These are phyloP conservation scores for Trypanosoma cruzi DNA, from an alignment of 208 protist species.

Conservation along the genomic window DNA sequence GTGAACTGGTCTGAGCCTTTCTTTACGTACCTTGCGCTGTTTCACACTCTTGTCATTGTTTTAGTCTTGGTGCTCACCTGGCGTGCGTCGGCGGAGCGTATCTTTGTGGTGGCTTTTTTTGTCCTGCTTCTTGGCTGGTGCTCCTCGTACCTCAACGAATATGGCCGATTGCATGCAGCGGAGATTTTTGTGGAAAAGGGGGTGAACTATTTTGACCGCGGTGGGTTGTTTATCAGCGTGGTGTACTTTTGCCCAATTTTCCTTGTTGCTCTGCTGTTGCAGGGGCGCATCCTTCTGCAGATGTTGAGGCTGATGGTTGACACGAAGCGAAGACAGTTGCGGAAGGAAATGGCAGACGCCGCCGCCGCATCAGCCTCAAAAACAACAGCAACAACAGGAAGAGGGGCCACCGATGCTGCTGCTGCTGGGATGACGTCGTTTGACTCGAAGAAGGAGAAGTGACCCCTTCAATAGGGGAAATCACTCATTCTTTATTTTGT, in stretches of 20 bases:
- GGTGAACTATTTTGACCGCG: slow-evolving; percentile 78
- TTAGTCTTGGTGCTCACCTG: slow-evolving; percentile 27
- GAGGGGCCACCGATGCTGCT: slow-evolving; percentile 16
- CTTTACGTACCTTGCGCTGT: slow-evolving; percentile 56
- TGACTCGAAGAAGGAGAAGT: slow-evolving; percentile 24
- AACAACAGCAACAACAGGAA: too few relatives aligned
- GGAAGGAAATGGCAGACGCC: slow-evolving; percentile 5
- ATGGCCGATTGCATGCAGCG: slow-evolving; percentile 31
- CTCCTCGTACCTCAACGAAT: slow-evolving; percentile 39
- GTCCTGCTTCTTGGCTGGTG: slow-evolving; percentile 40
- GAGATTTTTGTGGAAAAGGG: slow-evolving; percentile 46
- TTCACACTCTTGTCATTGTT: slow-evolving; percentile 48
- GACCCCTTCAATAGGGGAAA: too few relatives aligned
- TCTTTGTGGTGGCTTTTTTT: slow-evolving; percentile 36
- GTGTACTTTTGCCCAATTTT: slow-evolving; percentile 68
- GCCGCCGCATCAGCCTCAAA: too few relatives aligned
- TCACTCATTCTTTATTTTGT: too few relatives aligned
- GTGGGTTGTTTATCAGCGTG: slow-evolving; percentile 57
- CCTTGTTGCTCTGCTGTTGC: slow-evolving; percentile 36
- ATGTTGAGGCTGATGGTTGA: slow-evolving; percentile 29
- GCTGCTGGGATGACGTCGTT: neutral
- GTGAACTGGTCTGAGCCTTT: slow-evolving; percentile 82
- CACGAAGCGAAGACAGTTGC: slow-evolving; percentile 22
- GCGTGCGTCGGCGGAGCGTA: slow-evolving; percentile 39
- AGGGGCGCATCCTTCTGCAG: slow-evolving; percentile 33